phyloP scores from a whole-genome alignment of 345 rosid species.

The Carallia pectinifolia region DNA sequence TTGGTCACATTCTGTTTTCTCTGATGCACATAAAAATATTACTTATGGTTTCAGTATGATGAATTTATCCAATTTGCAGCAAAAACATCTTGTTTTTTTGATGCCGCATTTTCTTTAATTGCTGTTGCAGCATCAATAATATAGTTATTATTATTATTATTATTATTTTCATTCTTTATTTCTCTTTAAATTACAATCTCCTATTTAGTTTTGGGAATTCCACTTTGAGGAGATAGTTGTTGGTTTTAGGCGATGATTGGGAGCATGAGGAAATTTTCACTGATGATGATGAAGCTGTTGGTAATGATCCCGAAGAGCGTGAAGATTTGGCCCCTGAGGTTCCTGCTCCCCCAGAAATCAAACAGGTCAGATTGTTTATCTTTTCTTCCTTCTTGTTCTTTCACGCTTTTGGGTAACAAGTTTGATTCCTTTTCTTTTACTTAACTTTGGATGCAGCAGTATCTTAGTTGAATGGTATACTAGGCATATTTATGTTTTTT shows the following conservation, averaged over 20 bases:
- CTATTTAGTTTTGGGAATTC: neutral
- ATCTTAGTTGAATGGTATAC: neutral
- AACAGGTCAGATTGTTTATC: constrained; percentile 48
- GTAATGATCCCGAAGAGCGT: constrained; percentile 84
- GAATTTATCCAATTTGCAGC: neutral
- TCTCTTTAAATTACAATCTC: neutral
- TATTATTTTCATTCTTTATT: neutral
- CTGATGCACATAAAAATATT: neutral
- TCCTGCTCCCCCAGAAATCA: constrained; percentile 97
- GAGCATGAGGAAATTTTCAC: constrained; percentile 99
- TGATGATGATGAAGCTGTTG: constrained; percentile 98
- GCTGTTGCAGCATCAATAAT: no score
- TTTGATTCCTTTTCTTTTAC: neutral
- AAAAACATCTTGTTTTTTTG: no score
- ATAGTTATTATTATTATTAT: neutral
- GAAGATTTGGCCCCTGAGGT: constrained; percentile 92
- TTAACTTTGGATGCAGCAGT: neutral
- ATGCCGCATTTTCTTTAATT: no score
- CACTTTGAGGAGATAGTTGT: constrained; percentile 7
- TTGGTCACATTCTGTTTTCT: neutral
- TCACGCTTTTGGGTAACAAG: neutral
- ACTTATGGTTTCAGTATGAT: neutral
- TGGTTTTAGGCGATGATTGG: constrained; percentile 86
- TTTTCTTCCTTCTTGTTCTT: neutral
- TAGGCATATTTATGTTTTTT: no score